phyloP scores from a whole-genome alignment of 352 stramenopile species.

The Phytophthora pini region DNA sequence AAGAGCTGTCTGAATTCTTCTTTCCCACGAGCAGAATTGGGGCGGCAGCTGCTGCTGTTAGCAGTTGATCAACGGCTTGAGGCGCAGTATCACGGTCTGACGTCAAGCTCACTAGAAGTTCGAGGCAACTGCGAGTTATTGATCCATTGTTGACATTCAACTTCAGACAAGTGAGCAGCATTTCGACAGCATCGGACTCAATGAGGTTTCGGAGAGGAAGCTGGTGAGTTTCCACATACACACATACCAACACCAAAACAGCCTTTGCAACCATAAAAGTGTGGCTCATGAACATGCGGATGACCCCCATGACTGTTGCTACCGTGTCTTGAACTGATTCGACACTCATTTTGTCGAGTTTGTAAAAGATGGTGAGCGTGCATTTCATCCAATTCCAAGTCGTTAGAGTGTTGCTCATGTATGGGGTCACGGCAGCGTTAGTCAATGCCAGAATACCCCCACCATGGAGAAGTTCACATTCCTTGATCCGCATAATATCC shows the following conservation, averaged over 20 bases:
- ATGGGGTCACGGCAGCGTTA: slow-evolving; percentile 15
- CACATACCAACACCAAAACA: slow-evolving; percentile 8
- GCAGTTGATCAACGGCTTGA: slow-evolving; percentile 14
- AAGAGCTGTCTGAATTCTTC: slow-evolving; percentile 14
- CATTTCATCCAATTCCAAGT: slow-evolving; percentile 36
- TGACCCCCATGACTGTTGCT: slow-evolving; percentile 8
- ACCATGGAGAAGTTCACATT: background rate
- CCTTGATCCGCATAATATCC: background rate
- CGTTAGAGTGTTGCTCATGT: slow-evolving; percentile 11
- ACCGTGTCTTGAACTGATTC: slow-evolving; percentile 18
- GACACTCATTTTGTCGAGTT: slow-evolving; percentile 5
- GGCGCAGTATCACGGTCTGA: slow-evolving; percentile 7
- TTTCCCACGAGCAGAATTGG: slow-evolving; percentile 22
- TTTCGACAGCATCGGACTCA: slow-evolving; percentile 17
- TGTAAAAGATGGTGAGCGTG: slow-evolving; percentile 12
- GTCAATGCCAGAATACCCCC: slow-evolving; percentile 17
- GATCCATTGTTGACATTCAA: slow-evolving; percentile 25
- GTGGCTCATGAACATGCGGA: slow-evolving; percentile 34
- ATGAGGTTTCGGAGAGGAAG: slow-evolving; percentile 21
- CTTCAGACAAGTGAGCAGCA: slow-evolving; percentile 31
- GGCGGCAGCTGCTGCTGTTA: slow-evolving; percentile 6
- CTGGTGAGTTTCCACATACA: slow-evolving; percentile 22
- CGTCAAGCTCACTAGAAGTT: slow-evolving; percentile 10
- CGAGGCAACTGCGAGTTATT: slow-evolving; percentile 17
- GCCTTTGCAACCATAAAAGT: slow-evolving; percentile 32